Conservation (phyloP, 768 basidiomycete genomes). For the Russula sp. region DNA sequence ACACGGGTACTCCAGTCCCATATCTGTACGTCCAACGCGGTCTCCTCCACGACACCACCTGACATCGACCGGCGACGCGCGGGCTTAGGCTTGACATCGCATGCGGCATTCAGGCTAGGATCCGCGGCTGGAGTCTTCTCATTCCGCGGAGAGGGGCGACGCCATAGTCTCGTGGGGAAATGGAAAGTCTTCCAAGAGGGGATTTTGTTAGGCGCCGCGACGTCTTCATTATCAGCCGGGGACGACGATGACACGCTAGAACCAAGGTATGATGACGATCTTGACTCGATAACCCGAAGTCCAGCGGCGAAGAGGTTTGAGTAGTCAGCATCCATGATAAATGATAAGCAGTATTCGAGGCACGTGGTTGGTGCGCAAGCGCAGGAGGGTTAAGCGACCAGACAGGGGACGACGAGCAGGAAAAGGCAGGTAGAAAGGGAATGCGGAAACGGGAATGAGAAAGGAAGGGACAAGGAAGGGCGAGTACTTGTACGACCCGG, state of each 20-base stretch:
- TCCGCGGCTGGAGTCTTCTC: not conserved
- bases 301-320: slow-evolving; percentile 23
- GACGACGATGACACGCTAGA: not conserved
- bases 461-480: slow-evolving; percentile 13
- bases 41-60: slow-evolving; percentile 1
- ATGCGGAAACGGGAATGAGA: slow-evolving; percentile 2
- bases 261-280: not conserved
- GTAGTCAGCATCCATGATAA: slow-evolving; percentile 17
- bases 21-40: slow-evolving; percentile 12
- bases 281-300: slow-evolving; percentile 18
- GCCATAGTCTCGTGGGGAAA: slow-evolving; percentile 9
- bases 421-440: slow-evolving; percentile 14
- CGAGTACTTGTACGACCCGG: slow-evolving; percentile 17
- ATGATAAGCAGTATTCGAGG: not conserved
- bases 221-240: not conserved
- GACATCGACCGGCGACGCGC: not conserved
- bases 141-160: not conserved
- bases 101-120: not conserved
- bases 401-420: not conserved
- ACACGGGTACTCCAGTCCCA: slow-evolving; percentile 16
- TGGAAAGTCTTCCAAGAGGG: slow-evolving; percentile 7
- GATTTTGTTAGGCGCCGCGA: not conserved
- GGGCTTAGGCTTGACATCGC: not conserved
- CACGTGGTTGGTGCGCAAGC: not conserved
- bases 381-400: not conserved